Percentiles rank a stretch among this genome's conserved stretches.
These are phyloP conservation scores for Fusarium fracticaudum DNA, from an alignment of 2,329 filamentous ascomycete species.

Conservation along the genomic window DNA sequence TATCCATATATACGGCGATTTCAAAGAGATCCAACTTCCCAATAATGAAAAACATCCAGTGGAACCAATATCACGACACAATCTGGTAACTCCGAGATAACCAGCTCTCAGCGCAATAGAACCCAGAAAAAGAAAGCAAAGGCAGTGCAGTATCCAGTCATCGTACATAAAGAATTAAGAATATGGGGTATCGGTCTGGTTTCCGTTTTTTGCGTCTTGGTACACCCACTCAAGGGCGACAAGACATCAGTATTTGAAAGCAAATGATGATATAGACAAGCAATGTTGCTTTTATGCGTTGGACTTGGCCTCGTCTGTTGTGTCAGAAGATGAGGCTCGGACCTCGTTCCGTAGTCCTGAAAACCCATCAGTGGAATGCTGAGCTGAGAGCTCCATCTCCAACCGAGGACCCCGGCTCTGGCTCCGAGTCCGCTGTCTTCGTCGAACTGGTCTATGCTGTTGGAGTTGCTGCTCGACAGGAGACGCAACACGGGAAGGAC, in stretches of 20 bases:
- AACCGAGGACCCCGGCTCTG: constrained; percentile 48
- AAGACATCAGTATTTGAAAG: background rate
- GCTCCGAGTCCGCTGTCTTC: constrained; percentile 52
- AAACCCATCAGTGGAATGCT: constrained; percentile 40
- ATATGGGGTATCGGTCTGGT: constrained; percentile 28
- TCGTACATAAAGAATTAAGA: constrained; percentile 30
- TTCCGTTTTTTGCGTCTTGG: constrained; percentile 16
- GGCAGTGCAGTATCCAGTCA: constrained; percentile 6
- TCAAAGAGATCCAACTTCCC: constrained; percentile 6
- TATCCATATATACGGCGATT: background rate
- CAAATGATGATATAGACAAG: background rate
- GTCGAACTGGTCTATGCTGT: constrained; percentile 44
- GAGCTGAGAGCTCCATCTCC: constrained; percentile 43
- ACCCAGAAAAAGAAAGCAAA: background rate
- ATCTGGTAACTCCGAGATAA: constrained; percentile 27
- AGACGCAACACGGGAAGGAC: constrained; percentile 52
- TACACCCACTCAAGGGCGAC: background rate
- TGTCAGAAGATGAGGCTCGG: constrained; percentile 39
- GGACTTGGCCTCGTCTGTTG: constrained; percentile 27
- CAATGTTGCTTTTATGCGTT: constrained; percentile 5
- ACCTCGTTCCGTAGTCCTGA: constrained; percentile 51
- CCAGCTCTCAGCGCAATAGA: constrained; percentile 25
- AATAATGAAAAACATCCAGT: constrained; percentile 5
- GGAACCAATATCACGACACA: constrained; percentile 9
- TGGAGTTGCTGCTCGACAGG: constrained; percentile 45